Evolutionary conservation across 1,139 yeast genomes (phyloP), one percentile per base, ranked within the genome.

Genomic region (Zygosaccharomyces sapae): DNA sequence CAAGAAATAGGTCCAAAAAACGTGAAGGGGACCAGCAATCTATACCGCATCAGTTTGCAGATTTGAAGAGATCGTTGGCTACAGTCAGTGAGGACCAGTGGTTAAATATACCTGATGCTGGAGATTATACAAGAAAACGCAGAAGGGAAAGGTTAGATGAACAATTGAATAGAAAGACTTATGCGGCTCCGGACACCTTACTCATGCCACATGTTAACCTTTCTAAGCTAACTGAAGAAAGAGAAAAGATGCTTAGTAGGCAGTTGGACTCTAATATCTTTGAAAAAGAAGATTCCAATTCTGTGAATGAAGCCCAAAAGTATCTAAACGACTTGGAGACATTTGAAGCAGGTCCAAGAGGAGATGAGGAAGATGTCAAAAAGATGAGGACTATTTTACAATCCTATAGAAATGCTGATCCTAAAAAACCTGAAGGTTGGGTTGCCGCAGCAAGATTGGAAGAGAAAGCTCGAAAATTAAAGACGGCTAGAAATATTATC

Each of bases 371-470:
- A 44, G 92, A 86, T 55, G 67, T 80, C 4, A 71, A 73, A 35
- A 79, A 79, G 49, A 79, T 82, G 20, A 68, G 95, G 33, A 63
- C 73, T 2, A 70, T 88, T n/a, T 70, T 89, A 43, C 70, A 77
- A 7, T 83, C 94, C 1, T 74, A 86, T 49, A 73, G 94, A 30
- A 80, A 77, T 54, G 71, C 89, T 0, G 84, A 86, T 56, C 96
- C 97, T 0, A 67, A 71, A 38, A 83, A 82, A 49, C 77, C 95
- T 0, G 77, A 79, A 43, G 87, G 87, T 8, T 92, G 97, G 96
- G 86, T 92, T 25, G 88, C 95, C 0, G 79, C 90, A 33, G 95
- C 96, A 0, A 68, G 89, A 42, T 64, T 89, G 8, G 97, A 92
- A 62, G 85, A 81, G 52, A 77, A 76, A 44, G 84, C 83, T 1